A percentile compares a stretch with the other conserved stretches of the same genome.
These are phyloP conservation scores for Apiospora arundinis DNA, from an alignment of 2,329 filamentous ascomycete genomes.

Conservation along the genomic window DNA sequence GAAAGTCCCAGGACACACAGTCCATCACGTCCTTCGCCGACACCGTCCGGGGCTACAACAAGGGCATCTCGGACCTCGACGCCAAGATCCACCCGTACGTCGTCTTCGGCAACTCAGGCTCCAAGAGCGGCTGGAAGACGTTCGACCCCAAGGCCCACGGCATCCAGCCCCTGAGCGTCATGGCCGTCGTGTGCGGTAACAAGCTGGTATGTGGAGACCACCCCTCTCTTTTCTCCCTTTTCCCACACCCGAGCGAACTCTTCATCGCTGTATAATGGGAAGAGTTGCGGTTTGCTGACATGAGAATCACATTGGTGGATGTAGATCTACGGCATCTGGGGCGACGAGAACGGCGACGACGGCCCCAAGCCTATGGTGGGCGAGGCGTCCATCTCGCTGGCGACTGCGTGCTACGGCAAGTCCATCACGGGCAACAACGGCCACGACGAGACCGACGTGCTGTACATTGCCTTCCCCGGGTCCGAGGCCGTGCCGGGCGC, in stretches of 20 bases:
- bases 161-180: slow-evolving; percentile 54
- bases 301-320: not conserved
- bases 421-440: slow-evolving; percentile 61
- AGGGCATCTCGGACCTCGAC: slow-evolving; percentile 47
- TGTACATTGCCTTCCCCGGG: slow-evolving; percentile 68
- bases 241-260: not conserved
- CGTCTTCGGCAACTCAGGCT: slow-evolving; percentile 54
- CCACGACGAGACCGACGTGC: slow-evolving; percentile 61
- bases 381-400: slow-evolving; percentile 64
- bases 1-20: slow-evolving; percentile 36
- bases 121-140: slow-evolving; percentile 35
- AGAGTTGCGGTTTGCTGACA: not conserved
- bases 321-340: slow-evolving; percentile 67
- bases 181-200: slow-evolving; percentile 57
- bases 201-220: slow-evolving; percentile 44
- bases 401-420: slow-evolving; percentile 61
- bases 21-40: slow-evolving; percentile 50
- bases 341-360: slow-evolving; percentile 64
- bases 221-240: not conserved
- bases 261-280: too few species aligned
- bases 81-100: slow-evolving; percentile 56
- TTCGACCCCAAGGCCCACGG: slow-evolving; percentile 47
- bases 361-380: slow-evolving; percentile 55
- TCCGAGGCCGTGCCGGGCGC: slow-evolving; percentile 61
- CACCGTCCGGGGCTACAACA: slow-evolving; percentile 39